Evolutionary conservation across 2,329 filamentous ascomycete genomes (phyloP).

Genomic region (Ceratocystis ficicola): DNA sequence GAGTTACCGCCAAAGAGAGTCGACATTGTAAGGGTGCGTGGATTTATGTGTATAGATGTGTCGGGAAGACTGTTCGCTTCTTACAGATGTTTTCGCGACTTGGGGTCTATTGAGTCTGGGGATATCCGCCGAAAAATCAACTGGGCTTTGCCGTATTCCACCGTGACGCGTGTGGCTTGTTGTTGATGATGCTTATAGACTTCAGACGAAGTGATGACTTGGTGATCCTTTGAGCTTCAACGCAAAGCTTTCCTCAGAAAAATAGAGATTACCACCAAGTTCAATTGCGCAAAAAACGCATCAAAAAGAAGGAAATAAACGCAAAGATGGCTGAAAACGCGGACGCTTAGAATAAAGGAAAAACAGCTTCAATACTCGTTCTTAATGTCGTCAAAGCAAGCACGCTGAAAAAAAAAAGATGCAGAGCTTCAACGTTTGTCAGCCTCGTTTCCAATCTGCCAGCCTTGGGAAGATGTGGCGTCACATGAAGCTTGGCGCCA

Average conservation of each 20-base stretch:
- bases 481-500: background rate
- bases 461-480: background rate
- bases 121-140: too few relatives aligned
- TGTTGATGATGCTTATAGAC: background rate
- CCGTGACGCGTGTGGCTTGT: background rate
- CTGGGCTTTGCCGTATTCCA: too few relatives aligned
- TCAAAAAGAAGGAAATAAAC: background rate
- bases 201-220: background rate
- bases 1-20: slow-evolving; percentile 47
- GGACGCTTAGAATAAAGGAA: background rate
- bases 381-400: background rate
- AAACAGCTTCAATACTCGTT: background rate
- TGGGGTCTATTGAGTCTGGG: too few relatives aligned
- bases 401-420: background rate
- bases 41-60: background rate
- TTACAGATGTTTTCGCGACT: too few relatives aligned
- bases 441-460: background rate
- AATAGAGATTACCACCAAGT: background rate
- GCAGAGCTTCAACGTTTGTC: background rate
- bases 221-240: background rate
- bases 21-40: slow-evolving; percentile 42
- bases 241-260: background rate
- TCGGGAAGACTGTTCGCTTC: background rate
- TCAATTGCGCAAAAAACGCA: background rate
- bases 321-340: background rate